phyloP scores from a whole-genome alignment of 257 asterid species.

The Solanum bulbocastanum region DNA sequence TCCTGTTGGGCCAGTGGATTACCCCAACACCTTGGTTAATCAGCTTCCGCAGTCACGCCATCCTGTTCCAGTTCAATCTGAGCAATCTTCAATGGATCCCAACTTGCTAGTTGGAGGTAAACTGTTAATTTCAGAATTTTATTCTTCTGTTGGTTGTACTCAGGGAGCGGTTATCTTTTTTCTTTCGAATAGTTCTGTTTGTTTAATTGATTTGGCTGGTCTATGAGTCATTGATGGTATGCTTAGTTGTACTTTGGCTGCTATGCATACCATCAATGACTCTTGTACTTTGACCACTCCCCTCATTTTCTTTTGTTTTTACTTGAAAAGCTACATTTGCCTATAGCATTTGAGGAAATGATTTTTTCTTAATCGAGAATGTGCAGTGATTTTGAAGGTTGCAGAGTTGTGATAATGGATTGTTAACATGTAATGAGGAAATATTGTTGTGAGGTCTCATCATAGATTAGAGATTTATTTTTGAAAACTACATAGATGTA shows the following conservation, averaged over 20 bases:
- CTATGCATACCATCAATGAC: neutral
- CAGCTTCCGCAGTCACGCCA: slow-evolving; percentile 44
- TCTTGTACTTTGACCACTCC: neutral
- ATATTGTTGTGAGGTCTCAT: neutral
- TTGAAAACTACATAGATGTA: neutral
- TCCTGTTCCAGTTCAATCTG: slow-evolving; percentile 36
- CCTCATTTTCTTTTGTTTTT: neutral
- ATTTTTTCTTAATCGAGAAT: neutral
- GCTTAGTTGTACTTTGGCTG: neutral
- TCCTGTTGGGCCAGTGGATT: slow-evolving; percentile 47
- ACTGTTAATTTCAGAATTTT: neutral
- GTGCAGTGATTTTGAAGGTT: neutral
- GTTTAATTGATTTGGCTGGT: neutral
- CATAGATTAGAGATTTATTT: neutral
- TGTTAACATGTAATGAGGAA: neutral
- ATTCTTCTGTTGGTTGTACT: neutral
- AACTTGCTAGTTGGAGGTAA: slow-evolving; percentile 61
- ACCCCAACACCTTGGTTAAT: slow-evolving; percentile 48
- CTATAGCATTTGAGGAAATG: neutral
- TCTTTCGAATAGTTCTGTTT: neutral
- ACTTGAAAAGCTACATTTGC: neutral
- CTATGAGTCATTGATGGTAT: neutral
- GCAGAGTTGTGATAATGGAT: neutral
- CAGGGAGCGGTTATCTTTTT: neutral
- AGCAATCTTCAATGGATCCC: slow-evolving; percentile 44